phyloP scores from a whole-genome alignment of 192 early-diverging fungal genomes.

The Linnemannia hyalina region DNA sequence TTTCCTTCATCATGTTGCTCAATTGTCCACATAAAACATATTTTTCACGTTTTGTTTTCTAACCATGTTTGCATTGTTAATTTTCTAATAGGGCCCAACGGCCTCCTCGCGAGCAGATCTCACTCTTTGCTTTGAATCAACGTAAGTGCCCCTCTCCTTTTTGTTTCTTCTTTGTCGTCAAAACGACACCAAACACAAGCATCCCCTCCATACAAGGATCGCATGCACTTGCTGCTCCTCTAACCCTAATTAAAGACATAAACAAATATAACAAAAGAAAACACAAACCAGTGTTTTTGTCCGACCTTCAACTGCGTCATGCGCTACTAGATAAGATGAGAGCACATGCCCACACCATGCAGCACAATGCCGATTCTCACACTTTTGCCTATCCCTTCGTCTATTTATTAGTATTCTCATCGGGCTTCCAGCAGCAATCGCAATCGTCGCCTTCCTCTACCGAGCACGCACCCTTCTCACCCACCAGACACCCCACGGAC shows the following conservation, averaged over 20 bases:
- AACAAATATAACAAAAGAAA: neutral
- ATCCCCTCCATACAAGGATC: neutral
- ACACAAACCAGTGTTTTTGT: neutral
- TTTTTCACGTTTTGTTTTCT: neutral
- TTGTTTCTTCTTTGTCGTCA: neutral
- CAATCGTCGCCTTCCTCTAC: conserved; percentile 6
- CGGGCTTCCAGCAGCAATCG: conserved; percentile 23
- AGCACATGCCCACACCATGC: neutral
- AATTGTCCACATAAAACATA: neutral
- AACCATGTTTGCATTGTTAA: neutral
- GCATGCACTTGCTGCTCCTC: neutral
- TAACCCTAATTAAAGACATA: neutral
- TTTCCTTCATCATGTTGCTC: neutral
- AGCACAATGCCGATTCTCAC: neutral
- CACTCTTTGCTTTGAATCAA: conserved; percentile 16
- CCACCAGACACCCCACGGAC: conserved; percentile 14
- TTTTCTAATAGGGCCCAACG: neutral
- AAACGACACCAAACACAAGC: neutral
- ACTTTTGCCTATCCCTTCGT: neutral
- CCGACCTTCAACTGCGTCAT: neutral
- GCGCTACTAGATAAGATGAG: neutral
- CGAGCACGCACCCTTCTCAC: neutral
- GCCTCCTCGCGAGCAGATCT: neutral
- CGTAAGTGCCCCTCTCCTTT: neutral
- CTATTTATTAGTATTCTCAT: conserved; percentile 13